Base-by-base conservation (phyloP, 2,329 filamentous ascomycete genomes). In the Hypomyces rosellus region DNA sequence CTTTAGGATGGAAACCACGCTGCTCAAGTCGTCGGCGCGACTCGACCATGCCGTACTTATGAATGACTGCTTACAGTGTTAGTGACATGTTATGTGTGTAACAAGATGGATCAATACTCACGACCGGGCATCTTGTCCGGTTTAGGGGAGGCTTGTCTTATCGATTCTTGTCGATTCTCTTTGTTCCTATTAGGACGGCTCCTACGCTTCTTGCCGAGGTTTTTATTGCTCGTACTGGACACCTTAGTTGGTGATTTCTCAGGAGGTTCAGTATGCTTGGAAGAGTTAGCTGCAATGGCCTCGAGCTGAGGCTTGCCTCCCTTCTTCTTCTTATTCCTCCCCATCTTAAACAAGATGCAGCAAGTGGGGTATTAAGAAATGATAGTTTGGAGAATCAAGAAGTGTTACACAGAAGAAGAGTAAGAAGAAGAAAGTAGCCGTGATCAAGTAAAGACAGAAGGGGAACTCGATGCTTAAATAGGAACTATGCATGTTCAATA, bases 1-100 rank as follows among this genome's bases (percentile, higher is more conserved):
- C 58, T 5, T 52, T 46, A 1, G 50, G 53, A 45, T 57, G 56
- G 25, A 59, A 57, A 16, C 56, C 56, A 33, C 37, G 16, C 13
- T 34, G 20, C 13, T 46, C 22, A 11, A 59, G 51, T 25, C 52
- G 48, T 18, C 41, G 18, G 4, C 41, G 51, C 16, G 58, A 60
- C 16, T 52, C 36, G 0, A 16, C 7, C 36, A 60, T 55, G 42
- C 53, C 48, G 30, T 60, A 60, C 14, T 15, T 48, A 3, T 45
- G 34, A 11, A 49, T 34, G 5, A n/a, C 34, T 39, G 12, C 34
- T 47, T 15, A 4, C 4, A 25, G 20, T 9, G 15, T 37, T 41
- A 45, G 11, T 2, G n/a, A 6, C 13, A n/a, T 8, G 13, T 20
- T n/a, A 15, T 20, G 11, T 20, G 11, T 41, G n/a, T 3, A 14